These are phyloP conservation scores for Bipolaris sorokiniana DNA, from an alignment of 2,329 filamentous ascomycete genomes.

Conservation along the genomic window DNA sequence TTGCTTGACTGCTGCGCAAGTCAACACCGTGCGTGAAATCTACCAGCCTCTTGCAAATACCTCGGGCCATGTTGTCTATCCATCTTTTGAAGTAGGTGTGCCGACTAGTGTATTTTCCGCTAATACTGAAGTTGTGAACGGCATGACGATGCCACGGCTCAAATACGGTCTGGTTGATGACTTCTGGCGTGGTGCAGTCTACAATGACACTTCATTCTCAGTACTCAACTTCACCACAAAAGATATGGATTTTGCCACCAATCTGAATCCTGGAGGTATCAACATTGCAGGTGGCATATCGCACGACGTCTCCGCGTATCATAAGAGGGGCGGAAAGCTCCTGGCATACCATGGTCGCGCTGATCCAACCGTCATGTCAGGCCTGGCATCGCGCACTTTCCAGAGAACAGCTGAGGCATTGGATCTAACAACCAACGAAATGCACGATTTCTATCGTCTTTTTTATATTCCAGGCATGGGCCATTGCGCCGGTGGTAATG, in stretches of 20 bases:
- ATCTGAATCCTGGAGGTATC: slow-evolving; percentile 40
- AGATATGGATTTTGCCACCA: slow-evolving; percentile 37
- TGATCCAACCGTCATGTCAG: slow-evolving; percentile 43
- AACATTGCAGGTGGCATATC: slow-evolving; percentile 51
- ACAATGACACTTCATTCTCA: slow-evolving; percentile 51
- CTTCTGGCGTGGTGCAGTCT: slow-evolving; percentile 42
- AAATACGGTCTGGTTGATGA: slow-evolving; percentile 52
- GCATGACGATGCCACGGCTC: slow-evolving; percentile 37
- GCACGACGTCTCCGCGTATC: slow-evolving; percentile 33
- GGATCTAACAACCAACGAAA: slow-evolving; percentile 22
- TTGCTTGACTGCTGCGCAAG: slow-evolving; percentile 17
- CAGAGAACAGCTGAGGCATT: slow-evolving; percentile 43
- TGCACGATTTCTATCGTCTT: slow-evolving; percentile 54
- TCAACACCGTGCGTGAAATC: slow-evolving; percentile 47
- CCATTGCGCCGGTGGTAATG: slow-evolving; percentile 56
- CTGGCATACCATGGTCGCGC: slow-evolving; percentile 25
- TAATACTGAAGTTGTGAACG: slow-evolving; percentile 47
- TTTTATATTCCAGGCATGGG: slow-evolving; percentile 59
- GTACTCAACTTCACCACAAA: slow-evolving; percentile 25
- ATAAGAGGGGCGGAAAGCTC: slow-evolving; percentile 18
- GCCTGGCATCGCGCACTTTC: slow-evolving; percentile 58
- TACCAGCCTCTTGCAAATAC: slow-evolving; percentile 51
- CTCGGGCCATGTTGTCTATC: slow-evolving; percentile 53
- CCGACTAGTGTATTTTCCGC: slow-evolving; percentile 48
- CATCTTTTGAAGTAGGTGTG: slow-evolving; percentile 54